Base-by-base conservation (phyloP, 2,329 filamentous ascomycete species). In the Rhynchosporium secalis region DNA sequence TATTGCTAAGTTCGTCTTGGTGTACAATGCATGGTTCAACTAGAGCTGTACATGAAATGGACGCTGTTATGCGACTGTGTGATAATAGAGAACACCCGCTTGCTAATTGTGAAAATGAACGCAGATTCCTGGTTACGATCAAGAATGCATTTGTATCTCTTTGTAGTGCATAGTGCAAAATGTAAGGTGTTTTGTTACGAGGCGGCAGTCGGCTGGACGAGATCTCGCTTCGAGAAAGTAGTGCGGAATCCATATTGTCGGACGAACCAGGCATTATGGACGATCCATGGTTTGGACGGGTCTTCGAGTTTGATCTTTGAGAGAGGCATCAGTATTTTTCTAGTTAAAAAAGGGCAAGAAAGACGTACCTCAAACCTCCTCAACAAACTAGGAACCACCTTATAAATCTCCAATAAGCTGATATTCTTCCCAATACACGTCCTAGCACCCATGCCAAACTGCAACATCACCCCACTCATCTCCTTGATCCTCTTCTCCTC, bases 371-470 rank as follows among this genome's bases (percentile, higher is more conserved):
- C 85, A 67, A 90, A 91, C 63, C 84, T 78, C 72, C 86, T 77
- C 74, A 91, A 72, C 70, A 91, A 70, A 60, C 77, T 82, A 46
- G 84, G 84, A 29, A 86, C 81, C 54, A 87, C 70, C 77, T 87
- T 87, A 73, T 87, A 86, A 62, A 87, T 85, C 77, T 87, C 84
- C 69, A 86, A 67, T 69, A 86, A 67, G 64, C 81, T 84, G 54
- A 87, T 86, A 64, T 87, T 87, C 79, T 85, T 86, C 49, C 89
- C 89, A 76, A 80, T 89, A 68, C 88, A 91, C 1, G 88, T 90
- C 69, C 88, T 77, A 10, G 84, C 82, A 0, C 88, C 88, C 75
- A 88, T 88, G 1, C 88, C 88, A 73, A 91, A 91, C 68, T 90
- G 87, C 72, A 90, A 79, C 86, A 90, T 86, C n/a, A 79, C 80